Base-by-base conservation (phyloP, 768 basidiomycete species). In the Collybiopsis confluens region DNA sequence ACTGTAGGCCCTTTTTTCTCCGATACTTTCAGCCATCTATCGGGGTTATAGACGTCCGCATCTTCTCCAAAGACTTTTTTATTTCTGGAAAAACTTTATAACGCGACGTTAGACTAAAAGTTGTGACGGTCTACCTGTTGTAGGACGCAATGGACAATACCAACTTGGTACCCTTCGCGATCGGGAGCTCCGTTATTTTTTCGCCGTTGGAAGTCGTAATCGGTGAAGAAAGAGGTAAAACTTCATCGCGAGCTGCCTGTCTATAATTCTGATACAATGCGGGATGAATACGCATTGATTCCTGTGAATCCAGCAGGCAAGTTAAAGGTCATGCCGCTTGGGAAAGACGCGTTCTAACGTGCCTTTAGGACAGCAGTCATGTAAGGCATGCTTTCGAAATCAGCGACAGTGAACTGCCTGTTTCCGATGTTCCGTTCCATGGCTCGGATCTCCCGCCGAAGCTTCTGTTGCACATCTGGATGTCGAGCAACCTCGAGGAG, bases 401-500 rank as follows among this genome's bases (percentile, higher is more conserved):
- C 81, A 16, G 67, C 59, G 15, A 72, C 70, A 5, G 71, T 73
- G 43, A 81, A 73, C 48, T 76, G 74, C 38, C 66, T 61, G 48
- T 62, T 71, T 59, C 62, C 67, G 42, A 71, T 68, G 30, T 60
- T 61, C 43, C 58, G 59, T 59, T 74, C 68, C 23, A 69, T 70
- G 16, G 61, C 59, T n/a, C 72, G 62, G 38, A 85, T 75, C 66
- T 90, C 89, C 0, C 70, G 69, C 15, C 90, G 80, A 20, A 92
- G 78, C 54, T 73, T 76, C 2, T 68, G 65, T 62, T 92, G 89
- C 2, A 82, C 65, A 18, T 80, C 70, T 0, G 78, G 82, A 56
- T 82, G 68, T 37, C 71, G 75, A 2, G 84, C 77, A 3, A 92
- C 73, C 58, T 85, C 82, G 52, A 84, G 70, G 7, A 90, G 66